Base-by-base conservation (phyloP, 2,329 filamentous ascomycete species). In the Karstenula rhodostoma region DNA sequence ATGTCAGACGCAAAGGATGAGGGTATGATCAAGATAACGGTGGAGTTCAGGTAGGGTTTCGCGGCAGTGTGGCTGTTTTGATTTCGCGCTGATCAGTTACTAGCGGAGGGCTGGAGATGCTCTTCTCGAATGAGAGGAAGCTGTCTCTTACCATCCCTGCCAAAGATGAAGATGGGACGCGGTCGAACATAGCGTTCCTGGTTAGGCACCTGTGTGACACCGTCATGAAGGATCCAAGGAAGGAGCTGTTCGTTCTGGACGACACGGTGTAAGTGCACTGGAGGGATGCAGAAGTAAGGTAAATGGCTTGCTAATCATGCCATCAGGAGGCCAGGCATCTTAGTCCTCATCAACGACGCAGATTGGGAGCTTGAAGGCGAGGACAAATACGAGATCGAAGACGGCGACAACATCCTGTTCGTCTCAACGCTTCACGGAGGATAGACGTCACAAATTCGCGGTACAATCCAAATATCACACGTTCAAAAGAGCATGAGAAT, bases 361-460 rank as follows among this genome's bases (percentile, higher is more conserved):
- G 95, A 99, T 78, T 99, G 95, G 95, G 95, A 98, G 78, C 86
- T 99, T 13, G 95, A 98, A 79, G 95, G 94, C 19, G 94, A 98
- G 79, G 93, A 95, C 75, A 86, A 88, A 67, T 98, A 98, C 75
- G 89, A 93, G 79, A 81, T 99, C 59, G 89, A 94, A 79, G 79
- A 83, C 63, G 86, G 89, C 60, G 95, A 99, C 81, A 94, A 91
- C 74, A 91, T 99, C 69, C 84, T 98, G 67, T 99, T 99, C 80
- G 94, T 99, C 63, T 97, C 94, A 62, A 99, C 95, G 19, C 83
- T 99, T 63, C 95, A 99, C 78, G 95, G 95, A 59, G 95, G 95
- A 33, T 48, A 48, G 29, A 46, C 27, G 5, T 17, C 12, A 17
- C 37, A 40, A 10, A 6, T 10, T 9, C 29, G 17, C 37, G 7